Conservation (phyloP, 2,329 filamentous ascomycete genomes). For the Fusarium zealandicum region DNA sequence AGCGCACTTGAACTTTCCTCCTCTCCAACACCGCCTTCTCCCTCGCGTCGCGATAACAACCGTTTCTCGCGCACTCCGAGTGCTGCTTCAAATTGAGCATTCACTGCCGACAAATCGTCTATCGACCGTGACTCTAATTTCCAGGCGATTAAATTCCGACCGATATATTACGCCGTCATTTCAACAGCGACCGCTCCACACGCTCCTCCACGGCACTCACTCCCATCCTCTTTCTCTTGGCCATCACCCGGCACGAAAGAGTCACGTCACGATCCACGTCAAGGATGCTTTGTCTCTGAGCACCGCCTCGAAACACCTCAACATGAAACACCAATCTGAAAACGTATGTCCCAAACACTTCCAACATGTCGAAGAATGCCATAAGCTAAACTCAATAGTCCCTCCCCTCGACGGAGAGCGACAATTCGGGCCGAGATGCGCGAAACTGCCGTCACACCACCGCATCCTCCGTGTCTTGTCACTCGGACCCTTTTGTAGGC, state of each 20-base stretch:
- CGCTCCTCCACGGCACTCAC: neutral
- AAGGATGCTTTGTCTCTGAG: neutral
- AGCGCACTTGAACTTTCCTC: neutral
- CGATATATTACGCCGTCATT: neutral
- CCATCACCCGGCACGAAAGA: neutral
- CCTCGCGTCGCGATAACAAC: constrained; percentile 4
- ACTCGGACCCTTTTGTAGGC: constrained; percentile 18
- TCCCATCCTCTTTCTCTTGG: neutral
- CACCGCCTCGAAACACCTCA: neutral
- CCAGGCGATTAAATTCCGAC: too few relatives aligned
- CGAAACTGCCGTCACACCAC: constrained; percentile 27
- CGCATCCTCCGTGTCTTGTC: constrained; percentile 22
- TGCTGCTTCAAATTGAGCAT: neutral
- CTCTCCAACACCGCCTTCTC: neutral
- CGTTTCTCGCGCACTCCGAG: constrained; percentile 8
- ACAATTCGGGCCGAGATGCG: constrained; percentile 33
- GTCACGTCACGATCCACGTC: neutral
- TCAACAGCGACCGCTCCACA: neutral
- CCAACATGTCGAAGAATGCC: neutral
- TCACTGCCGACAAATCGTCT: neutral
- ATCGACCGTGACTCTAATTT: neutral
- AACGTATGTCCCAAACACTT: constrained; percentile 9
- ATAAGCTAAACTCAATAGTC: constrained; percentile 24
- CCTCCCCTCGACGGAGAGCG: constrained; percentile 25
- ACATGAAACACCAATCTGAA: constrained; percentile 24